phyloP scores from a whole-genome alignment of 345 rosid species.

The Pugionium dolabratum region DNA sequence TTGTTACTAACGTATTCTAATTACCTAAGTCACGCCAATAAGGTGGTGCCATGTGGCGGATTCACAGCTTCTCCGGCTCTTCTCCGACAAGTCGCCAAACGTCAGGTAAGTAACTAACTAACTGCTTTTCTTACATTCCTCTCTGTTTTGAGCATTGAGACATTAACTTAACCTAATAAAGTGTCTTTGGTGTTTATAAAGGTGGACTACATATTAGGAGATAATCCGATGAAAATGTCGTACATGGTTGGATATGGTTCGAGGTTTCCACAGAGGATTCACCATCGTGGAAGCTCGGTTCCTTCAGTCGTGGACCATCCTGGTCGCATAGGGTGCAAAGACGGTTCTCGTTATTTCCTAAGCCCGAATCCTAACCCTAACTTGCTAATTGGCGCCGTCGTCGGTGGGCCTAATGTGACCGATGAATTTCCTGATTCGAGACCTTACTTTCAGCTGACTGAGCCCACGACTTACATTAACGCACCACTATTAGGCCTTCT shows the following conservation, averaged over 20 bases:
- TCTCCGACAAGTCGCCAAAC: conserved; percentile 61
- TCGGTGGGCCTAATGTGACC: conserved; percentile 85
- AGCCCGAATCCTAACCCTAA: conserved; percentile 80
- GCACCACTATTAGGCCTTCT: conserved; percentile 92
- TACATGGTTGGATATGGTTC: conserved; percentile 91
- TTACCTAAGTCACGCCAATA: conserved; percentile 63
- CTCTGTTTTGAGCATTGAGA: conserved; percentile 17
- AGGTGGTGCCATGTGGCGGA: conserved; percentile 58
- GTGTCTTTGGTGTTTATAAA: conserved; percentile 41
- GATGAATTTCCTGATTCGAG: conserved; percentile 82
- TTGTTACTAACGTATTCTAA: conserved; percentile 79
- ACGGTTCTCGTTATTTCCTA: conserved; percentile 60
- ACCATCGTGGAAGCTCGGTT: conserved; percentile 87
- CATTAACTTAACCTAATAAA: neutral
- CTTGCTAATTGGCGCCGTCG: conserved; percentile 70
- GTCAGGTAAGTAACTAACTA: conserved; percentile 50
- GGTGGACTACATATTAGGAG: conserved; percentile 85
- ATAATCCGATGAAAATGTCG: conserved; percentile 74
- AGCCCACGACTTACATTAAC: conserved; percentile 96
- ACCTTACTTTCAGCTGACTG: conserved; percentile 75
- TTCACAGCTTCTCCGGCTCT: conserved; percentile 53
- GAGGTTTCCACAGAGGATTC: conserved; percentile 71
- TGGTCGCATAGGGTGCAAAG: conserved; percentile 61
- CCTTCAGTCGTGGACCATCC: conserved; percentile 74
- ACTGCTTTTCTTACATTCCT: neutral